These are phyloP conservation scores for Polychytrium aggregatum DNA, from an alignment of 192 early-diverging fungal species.

Conservation along the genomic window DNA sequence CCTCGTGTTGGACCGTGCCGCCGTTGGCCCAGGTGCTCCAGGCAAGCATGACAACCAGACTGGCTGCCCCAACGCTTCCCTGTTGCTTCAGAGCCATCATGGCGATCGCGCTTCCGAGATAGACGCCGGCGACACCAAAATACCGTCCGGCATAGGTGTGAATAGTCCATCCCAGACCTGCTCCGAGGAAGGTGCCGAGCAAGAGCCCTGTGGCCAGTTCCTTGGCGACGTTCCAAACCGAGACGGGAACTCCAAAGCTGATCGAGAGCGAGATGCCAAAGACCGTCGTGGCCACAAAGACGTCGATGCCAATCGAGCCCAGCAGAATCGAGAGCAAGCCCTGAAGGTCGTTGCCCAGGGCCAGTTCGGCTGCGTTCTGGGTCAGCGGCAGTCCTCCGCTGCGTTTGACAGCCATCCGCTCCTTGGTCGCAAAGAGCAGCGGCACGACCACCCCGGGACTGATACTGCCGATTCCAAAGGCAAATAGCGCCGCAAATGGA, in stretches of 20 bases:
- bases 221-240: constrained; percentile 4
- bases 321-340: constrained; percentile 20
- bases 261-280: constrained; percentile 24
- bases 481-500: constrained; percentile 17
- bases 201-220: constrained; percentile 11
- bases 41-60: no score
- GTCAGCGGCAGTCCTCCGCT: constrained; percentile 10
- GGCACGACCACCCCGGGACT: constrained; percentile 28
- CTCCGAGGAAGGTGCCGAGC: constrained; percentile 13
- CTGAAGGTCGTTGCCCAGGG: no score
- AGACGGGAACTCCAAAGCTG: constrained; percentile 20
- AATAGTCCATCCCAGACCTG: constrained; percentile 19
- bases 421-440: constrained; percentile 16
- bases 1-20: no score
- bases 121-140: constrained; percentile 10
- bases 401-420: constrained; percentile 8
- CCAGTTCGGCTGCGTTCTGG: no score
- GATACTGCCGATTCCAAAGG: constrained; percentile 24
- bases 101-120: not conserved
- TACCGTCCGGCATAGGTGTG: constrained; percentile 11
- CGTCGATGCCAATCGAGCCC: constrained; percentile 17
- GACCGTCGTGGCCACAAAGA: constrained; percentile 15
- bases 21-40: no score
- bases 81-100: no score
- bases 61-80: no score